Base-by-base conservation (phyloP, 305 asterid species). In the Solanum hybrid region DNA sequence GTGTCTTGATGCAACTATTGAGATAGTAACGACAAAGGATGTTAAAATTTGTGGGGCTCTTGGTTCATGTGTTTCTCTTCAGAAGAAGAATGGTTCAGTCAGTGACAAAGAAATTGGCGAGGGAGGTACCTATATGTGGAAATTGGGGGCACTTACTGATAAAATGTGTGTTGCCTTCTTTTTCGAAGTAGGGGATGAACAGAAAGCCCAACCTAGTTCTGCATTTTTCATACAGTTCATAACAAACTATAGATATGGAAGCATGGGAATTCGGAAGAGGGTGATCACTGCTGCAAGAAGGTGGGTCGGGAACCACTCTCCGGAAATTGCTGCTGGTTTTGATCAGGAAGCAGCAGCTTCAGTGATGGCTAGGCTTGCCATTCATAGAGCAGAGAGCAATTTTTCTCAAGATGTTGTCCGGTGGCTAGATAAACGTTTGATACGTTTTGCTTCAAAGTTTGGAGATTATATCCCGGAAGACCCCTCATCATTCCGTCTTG, bases 331-430 rank as follows among this genome's bases (percentile, higher is more conserved):
- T 34, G 92, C 96, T 46, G 99, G 98, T 33, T 97, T 96, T 88
- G 99, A 97, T 90, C 99, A 96, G 89, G 99, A 97, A 92, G 94
- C 98, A 73, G 99, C 99, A 8, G 99, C 99, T 87, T 89, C 99
- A 13, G 96, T 97, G 84, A 95, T 95, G 96, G 98, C 99, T 40
- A 92, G 97, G 87, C 95, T 97, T n/a, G 95, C 98, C 40, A 90
- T 94, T 86, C 91, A 96, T 89, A 94, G 91, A 91, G 90, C 94
- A 0, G 94, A 94, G 91, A 93, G 89, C 64, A 91, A 3, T 80
- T 92, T 90, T 5, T 36, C 96, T 35, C 92, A 87, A 18, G 99
- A 96, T 85, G 96, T 96, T 24, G 93, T 94, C 88, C 93, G 94
- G 88, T 97, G 99, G 99, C 91, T 97, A 33, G 99, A 97, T 83